phyloP scores from a whole-genome alignment of 1,284 basidiomycete genomes.

The Austroboletus niveus region DNA sequence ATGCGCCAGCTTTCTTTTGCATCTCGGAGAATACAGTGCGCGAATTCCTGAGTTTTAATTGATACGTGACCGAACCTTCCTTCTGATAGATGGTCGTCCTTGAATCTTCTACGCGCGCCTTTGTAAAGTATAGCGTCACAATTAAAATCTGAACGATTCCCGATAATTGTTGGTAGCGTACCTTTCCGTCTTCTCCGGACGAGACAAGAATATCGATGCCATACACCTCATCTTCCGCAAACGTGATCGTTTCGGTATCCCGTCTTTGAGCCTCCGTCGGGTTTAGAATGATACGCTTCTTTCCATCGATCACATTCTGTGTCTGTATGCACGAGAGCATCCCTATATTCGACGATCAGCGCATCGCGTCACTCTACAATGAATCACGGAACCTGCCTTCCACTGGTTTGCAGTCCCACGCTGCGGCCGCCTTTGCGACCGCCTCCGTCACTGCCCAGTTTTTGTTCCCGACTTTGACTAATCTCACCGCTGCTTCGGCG shows the following conservation, averaged over 20 bases:
- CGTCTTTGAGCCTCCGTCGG: slow-evolving; percentile 80
- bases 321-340: slow-evolving; percentile 92
- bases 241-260: slow-evolving; percentile 81
- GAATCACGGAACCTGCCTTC: slow-evolving; percentile 58
- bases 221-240: slow-evolving; percentile 94
- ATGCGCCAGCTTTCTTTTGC: slow-evolving; percentile 95
- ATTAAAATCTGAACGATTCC: slow-evolving; percentile 3
- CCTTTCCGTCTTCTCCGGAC: slow-evolving; percentile 88
- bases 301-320: slow-evolving; percentile 94
- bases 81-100: slow-evolving; percentile 94
- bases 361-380: neutral
- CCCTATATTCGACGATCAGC: slow-evolving; percentile 41
- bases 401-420: slow-evolving; percentile 85
- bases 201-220: slow-evolving; percentile 93
- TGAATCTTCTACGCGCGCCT: slow-evolving; percentile 86
- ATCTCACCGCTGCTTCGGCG: slow-evolving; percentile 86
- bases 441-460: slow-evolving; percentile 95
- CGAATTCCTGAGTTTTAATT: slow-evolving; percentile 97
- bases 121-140: neutral
- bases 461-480: slow-evolving; percentile 86
- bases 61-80: slow-evolving; percentile 85
- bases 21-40: slow-evolving; percentile 94
- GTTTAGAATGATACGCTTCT: slow-evolving; percentile 94
- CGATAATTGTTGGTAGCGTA: slow-evolving; percentile 29
- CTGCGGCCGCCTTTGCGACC: slow-evolving; percentile 70